phyloP scores from a whole-genome alignment of 2,329 filamentous ascomycete genomes.

The Aspergillus ustus region DNA sequence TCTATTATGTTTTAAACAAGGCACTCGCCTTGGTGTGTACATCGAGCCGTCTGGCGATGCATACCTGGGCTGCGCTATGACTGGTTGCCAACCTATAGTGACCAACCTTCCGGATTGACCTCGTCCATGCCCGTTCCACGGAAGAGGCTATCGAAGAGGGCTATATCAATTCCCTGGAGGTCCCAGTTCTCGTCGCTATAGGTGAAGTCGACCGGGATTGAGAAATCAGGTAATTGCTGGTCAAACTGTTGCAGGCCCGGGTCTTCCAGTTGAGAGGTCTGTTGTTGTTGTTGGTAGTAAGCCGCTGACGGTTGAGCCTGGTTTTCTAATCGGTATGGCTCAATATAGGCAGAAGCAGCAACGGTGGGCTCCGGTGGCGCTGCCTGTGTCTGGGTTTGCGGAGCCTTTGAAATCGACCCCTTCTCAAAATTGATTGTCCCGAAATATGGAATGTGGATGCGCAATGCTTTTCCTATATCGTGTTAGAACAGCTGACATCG shows the following conservation, averaged over 20 bases:
- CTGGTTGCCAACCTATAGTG: not conserved
- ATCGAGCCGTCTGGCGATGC: too few relatives aligned
- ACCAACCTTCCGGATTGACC: not conserved
- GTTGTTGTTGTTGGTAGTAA: too few relatives aligned
- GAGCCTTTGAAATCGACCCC: not conserved
- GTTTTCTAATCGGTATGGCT: not conserved
- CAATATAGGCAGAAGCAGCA: not conserved
- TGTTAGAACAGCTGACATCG: too few relatives aligned
- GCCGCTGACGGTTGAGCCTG: too few relatives aligned
- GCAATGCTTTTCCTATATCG: not conserved
- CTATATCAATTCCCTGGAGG: constrained; percentile 14
- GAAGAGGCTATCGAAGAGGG: constrained; percentile 15
- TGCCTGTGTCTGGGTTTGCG: not conserved
- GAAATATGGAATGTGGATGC: constrained; percentile 14
- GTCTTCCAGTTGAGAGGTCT: too few relatives aligned
- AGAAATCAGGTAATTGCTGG: not conserved
- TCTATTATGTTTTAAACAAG: too few relatives aligned
- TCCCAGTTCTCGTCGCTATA: constrained; percentile 1
- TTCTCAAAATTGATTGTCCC: constrained; percentile 16
- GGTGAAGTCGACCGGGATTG: not conserved
- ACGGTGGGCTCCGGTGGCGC: not conserved
- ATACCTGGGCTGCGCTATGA: too few relatives aligned
- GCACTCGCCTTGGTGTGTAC: too few relatives aligned
- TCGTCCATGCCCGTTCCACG: not conserved
- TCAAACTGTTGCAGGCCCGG: not conserved